These are phyloP conservation scores for Boletus tylopilopsis DNA, from an alignment of 768 basidiomycete genomes.

Conservation along the genomic window DNA sequence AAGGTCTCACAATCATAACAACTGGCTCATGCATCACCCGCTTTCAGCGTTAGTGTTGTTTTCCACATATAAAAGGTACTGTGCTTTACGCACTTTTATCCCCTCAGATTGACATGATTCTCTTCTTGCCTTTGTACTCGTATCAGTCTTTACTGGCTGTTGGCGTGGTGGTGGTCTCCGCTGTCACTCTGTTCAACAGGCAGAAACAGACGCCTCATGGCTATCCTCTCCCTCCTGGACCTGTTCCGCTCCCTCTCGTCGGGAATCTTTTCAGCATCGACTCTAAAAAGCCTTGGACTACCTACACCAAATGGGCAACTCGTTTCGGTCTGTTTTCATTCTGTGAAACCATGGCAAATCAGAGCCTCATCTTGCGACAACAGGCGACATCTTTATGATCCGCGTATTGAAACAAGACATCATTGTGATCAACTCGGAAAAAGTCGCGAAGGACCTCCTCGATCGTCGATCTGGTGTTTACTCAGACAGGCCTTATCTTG, in stretches of 20 bases:
- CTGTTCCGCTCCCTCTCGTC: slow-evolving; percentile 14
- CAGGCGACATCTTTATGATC: slow-evolving; percentile 22
- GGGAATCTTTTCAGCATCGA: slow-evolving; percentile 20
- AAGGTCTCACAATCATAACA: no score
- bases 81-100: background rate
- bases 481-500: slow-evolving; percentile 24
- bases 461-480: slow-evolving; percentile 27
- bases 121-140: background rate
- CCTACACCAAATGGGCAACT: slow-evolving; percentile 17
- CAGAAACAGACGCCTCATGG: background rate
- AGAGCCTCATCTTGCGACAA: background rate
- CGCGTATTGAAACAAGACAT: slow-evolving; percentile 20
- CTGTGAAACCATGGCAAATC: no score
- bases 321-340: slow-evolving; percentile 12
- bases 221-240: slow-evolving; percentile 16
- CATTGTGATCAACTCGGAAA: slow-evolving; percentile 23
- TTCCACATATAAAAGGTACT: background rate
- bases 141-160: background rate
- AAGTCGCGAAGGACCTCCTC: slow-evolving; percentile 27
- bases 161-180: background rate
- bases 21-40: background rate
- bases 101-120: slow-evolving; percentile 2
- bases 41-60: background rate
- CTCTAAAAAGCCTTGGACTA: slow-evolving; percentile 15
- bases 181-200: background rate